A percentile compares a stretch with the other conserved stretches of the same genome.
Evolutionary conservation across 2,329 filamentous ascomycete species (phyloP).

Genomic region (Aspergillus floridensis): DNA sequence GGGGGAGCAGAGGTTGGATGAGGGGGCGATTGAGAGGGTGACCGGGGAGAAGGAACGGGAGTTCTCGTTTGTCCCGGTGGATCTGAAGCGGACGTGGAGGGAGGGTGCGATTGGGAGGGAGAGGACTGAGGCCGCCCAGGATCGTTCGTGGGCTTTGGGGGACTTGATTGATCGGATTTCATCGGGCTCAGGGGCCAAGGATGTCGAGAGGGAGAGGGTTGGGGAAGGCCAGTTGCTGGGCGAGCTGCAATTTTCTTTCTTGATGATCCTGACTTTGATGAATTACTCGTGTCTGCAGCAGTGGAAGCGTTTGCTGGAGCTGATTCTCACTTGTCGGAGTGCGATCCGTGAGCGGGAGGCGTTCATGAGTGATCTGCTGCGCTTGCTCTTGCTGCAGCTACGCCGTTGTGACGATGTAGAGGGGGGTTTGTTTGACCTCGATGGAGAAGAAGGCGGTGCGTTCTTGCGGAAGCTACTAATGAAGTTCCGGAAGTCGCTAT

Average conservation of each 20-base stretch:
- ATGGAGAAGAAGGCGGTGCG: constrained; percentile 49
- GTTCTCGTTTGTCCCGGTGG: constrained; percentile 56
- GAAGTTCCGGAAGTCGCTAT: constrained; percentile 52
- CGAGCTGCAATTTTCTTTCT: constrained; percentile 61
- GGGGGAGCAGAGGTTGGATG: constrained; percentile 11
- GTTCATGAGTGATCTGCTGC: constrained; percentile 54
- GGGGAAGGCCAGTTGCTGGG: constrained; percentile 50
- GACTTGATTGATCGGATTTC: constrained; percentile 48
- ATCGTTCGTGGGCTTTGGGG: constrained; percentile 60
- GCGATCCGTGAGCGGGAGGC: constrained; percentile 49
- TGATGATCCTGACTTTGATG: constrained; percentile 62
- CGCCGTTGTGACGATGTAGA: constrained; percentile 58
- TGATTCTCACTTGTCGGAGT: constrained; percentile 56
- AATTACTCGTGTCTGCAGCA: constrained; percentile 66
- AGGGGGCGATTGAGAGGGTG: constrained; percentile 18
- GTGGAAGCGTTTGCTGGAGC: constrained; percentile 59
- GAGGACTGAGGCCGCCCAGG: constrained; percentile 60
- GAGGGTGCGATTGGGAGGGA: constrained; percentile 60
- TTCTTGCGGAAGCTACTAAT: constrained; percentile 54
- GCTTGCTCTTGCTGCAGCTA: constrained; percentile 53
- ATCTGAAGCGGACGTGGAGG: constrained; percentile 62
- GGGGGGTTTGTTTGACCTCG: constrained; percentile 60
- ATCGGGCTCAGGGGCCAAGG: constrained; percentile 37
- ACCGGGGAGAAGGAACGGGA: constrained; percentile 43
- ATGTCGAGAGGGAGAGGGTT: constrained; percentile 9